phyloP scores from a whole-genome alignment of 2,329 filamentous ascomycete species.

The Alternaria ethzedia region DNA sequence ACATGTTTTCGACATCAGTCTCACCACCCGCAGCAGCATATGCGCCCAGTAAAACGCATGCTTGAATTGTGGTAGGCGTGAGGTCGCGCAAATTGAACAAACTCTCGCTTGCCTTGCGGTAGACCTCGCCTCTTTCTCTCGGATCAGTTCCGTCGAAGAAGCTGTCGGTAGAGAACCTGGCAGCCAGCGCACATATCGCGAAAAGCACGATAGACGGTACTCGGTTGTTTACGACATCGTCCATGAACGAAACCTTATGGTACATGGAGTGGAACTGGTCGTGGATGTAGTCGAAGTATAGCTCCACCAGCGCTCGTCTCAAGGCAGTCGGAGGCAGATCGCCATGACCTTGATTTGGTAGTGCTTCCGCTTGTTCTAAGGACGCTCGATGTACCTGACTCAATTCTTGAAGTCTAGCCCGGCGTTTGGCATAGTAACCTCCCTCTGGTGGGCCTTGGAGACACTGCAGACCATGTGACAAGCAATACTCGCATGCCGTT shows the following conservation, averaged over 20 bases:
- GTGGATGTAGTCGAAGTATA: slow-evolving; percentile 36
- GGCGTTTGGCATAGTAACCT: slow-evolving; percentile 32
- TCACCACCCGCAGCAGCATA: slow-evolving; percentile 32
- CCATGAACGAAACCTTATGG: slow-evolving; percentile 26
- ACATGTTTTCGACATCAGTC: slow-evolving; percentile 32
- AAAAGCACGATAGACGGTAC: slow-evolving; percentile 25
- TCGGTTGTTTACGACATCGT: slow-evolving; percentile 21
- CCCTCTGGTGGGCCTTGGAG: slow-evolving; percentile 31
- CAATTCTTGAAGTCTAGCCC: slow-evolving; percentile 20
- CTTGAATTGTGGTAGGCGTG: slow-evolving; percentile 23
- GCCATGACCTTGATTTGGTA: slow-evolving; percentile 7
- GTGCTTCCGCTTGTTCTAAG: slow-evolving; percentile 1
- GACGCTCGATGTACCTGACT: slow-evolving; percentile 5
- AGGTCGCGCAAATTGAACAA: slow-evolving; percentile 28
- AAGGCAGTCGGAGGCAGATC: slow-evolving; percentile 22
- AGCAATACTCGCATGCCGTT: slow-evolving; percentile 27
- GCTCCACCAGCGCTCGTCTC: slow-evolving; percentile 21
- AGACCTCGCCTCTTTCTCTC: slow-evolving; percentile 24
- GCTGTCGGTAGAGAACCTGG: slow-evolving; percentile 23
- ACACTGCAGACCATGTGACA: slow-evolving; percentile 25
- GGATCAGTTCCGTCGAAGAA: slow-evolving; percentile 22
- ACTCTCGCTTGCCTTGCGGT: slow-evolving; percentile 22
- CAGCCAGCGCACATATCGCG: slow-evolving; percentile 29
- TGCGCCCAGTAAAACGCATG: slow-evolving; percentile 27
- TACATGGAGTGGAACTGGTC: slow-evolving; percentile 35